A percentile compares a stretch with the other conserved stretches of the same genome.
Conservation (phyloP, 1,284 basidiomycete genomes). For the Pascua sp. region DNA sequence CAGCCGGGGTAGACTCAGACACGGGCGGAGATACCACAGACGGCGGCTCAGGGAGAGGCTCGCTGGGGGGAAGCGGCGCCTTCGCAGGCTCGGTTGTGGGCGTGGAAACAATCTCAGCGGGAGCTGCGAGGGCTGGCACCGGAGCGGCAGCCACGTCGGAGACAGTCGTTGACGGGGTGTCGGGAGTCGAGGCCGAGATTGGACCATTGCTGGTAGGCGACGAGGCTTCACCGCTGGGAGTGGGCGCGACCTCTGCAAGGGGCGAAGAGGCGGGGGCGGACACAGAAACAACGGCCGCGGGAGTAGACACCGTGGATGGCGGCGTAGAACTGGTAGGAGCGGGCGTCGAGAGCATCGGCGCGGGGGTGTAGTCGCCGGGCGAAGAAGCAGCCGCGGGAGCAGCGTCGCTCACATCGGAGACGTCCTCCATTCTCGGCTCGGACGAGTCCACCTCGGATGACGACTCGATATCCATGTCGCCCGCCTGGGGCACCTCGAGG, state of each 20-base stretch:
- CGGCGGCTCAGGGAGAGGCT: not conserved
- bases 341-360: too few species aligned
- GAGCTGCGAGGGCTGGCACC: not conserved
- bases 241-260: too few species aligned
- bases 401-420: not conserved
- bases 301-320: too few species aligned
- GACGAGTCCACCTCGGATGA: slow-evolving; percentile 9
- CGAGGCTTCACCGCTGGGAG: too few species aligned
- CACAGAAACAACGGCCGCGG: too few species aligned
- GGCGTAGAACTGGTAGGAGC: too few species aligned
- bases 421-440: not conserved
- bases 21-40: not conserved
- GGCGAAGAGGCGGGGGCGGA: too few species aligned
- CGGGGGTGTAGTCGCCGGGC: not conserved
- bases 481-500: slow-evolving; percentile 11
- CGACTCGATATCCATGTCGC: slow-evolving; percentile 20
- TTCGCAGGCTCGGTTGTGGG: not conserved
- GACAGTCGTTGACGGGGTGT: too few species aligned
- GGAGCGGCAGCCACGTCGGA: not conserved
- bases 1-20: not conserved
- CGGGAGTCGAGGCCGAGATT: too few species aligned
- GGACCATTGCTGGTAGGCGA: too few species aligned
- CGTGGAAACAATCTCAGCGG: not conserved
- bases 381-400: not conserved
- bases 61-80: not conserved